Conservation (phyloP, 2,329 filamentous ascomycete genomes). For the Amauroascus verrucosus region DNA sequence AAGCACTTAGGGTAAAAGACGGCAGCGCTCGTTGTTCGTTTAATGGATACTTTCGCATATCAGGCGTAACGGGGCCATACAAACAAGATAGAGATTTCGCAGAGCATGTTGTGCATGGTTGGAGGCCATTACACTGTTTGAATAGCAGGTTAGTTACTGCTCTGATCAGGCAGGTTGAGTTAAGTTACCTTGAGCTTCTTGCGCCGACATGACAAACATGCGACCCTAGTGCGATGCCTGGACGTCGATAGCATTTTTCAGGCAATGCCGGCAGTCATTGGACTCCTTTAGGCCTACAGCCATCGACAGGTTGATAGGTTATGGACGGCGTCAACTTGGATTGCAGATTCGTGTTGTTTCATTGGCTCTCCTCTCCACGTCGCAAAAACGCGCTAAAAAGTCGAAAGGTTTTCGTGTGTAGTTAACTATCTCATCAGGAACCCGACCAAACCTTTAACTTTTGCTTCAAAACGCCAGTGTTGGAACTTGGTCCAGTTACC, state of each 20-base stretch:
- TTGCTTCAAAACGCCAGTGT: too few species aligned
- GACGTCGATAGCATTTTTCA: slow-evolving; percentile 2
- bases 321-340: neutral
- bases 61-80: neutral
- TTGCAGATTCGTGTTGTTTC: neutral
- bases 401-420: too few species aligned
- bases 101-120: slow-evolving; percentile 8
- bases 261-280: neutral
- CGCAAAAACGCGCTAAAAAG: neutral
- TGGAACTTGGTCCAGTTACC: too few species aligned
- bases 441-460: too few species aligned
- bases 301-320: neutral
- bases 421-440: too few species aligned
- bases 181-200: slow-evolving; percentile 9
- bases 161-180: neutral
- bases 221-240: slow-evolving; percentile 7
- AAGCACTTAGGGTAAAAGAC: neutral
- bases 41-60: neutral
- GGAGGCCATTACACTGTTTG: slow-evolving; percentile 8
- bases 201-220: slow-evolving; percentile 8
- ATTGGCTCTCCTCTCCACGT: neutral
- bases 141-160: neutral
- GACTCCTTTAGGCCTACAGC: neutral
- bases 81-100: neutral
- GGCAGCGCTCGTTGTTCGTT: slow-evolving; percentile 4